Conservation (phyloP, 2,329 filamentous ascomycete genomes). For the Penicillium freii region DNA sequence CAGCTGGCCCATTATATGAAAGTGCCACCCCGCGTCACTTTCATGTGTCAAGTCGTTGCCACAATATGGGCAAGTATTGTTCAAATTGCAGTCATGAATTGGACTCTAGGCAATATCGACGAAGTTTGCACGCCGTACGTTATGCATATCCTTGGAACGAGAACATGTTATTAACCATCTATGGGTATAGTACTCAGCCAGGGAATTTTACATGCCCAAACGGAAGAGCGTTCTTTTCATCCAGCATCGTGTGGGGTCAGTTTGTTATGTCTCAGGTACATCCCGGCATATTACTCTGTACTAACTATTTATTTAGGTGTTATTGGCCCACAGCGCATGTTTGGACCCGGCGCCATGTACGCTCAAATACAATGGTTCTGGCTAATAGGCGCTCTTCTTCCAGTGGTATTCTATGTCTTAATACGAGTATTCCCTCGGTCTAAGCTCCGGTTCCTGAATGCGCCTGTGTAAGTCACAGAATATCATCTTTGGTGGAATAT, state of each 20-base stretch:
- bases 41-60: constrained; percentile 50
- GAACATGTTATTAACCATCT: background rate
- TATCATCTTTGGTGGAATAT: background rate
- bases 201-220: constrained; percentile 57
- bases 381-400: constrained; percentile 61
- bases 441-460: constrained; percentile 62
- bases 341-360: constrained; percentile 61
- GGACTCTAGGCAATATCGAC: constrained; percentile 45
- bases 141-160: background rate
- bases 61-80: constrained; percentile 48
- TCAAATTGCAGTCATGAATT: constrained; percentile 48
- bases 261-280: background rate
- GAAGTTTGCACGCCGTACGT: constrained; percentile 40
- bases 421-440: constrained; percentile 60
- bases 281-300: constrained; percentile 36
- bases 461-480: constrained; percentile 43
- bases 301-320: constrained; percentile 47
- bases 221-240: constrained; percentile 60
- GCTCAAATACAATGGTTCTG: constrained; percentile 64
- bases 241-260: constrained; percentile 66
- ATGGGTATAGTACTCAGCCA: constrained; percentile 37
- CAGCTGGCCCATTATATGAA: constrained; percentile 31
- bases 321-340: constrained; percentile 66
- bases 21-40: constrained; percentile 47
- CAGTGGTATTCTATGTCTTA: constrained; percentile 57